A percentile compares a stretch with the other conserved stretches of the same genome.
Evolutionary conservation across 2,329 filamentous ascomycete genomes (phyloP).

Genomic region (Paecilomyces niveus): DNA sequence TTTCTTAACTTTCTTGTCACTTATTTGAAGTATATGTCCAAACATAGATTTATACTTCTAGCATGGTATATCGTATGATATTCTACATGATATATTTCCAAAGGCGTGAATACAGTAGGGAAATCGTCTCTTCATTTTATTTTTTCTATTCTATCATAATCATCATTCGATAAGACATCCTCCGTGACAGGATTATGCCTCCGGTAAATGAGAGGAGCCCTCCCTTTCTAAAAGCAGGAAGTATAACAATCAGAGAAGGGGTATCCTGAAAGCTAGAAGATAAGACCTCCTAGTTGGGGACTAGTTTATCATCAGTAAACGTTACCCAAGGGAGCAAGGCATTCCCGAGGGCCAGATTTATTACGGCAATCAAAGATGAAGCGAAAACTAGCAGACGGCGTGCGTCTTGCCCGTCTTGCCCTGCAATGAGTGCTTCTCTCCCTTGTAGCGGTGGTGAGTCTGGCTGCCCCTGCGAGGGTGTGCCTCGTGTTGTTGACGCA

Average conservation of each 20-base stretch:
- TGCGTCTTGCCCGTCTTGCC: slow-evolving; percentile 89
- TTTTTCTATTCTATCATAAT: not conserved
- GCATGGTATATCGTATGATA: too few species aligned
- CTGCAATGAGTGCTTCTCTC: slow-evolving; percentile 80
- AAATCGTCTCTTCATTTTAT: too few species aligned
- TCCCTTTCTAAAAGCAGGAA: not conserved
- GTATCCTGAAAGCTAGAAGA: not conserved
- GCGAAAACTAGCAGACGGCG: slow-evolving; percentile 60
- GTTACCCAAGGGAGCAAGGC: not conserved
- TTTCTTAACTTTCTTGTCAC: too few species aligned
- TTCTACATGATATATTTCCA: too few species aligned
- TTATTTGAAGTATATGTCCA: too few species aligned
- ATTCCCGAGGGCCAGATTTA: not conserved
- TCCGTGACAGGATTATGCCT: not conserved
- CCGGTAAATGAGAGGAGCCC: not conserved
- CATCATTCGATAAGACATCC: not conserved
- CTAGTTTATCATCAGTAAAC: not conserved
- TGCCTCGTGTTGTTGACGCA: slow-evolving; percentile 53
- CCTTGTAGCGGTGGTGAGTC: slow-evolving; percentile 48
- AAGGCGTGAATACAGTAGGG: too few species aligned
- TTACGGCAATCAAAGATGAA: not conserved
- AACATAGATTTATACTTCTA: too few species aligned
- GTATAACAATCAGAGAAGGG: too few species aligned
- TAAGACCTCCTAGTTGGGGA: not conserved
- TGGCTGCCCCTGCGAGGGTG: slow-evolving; percentile 48